Evolutionary conservation across 169 alveolate genomes (phyloP).

Genomic region (Babesia caballi): DNA sequence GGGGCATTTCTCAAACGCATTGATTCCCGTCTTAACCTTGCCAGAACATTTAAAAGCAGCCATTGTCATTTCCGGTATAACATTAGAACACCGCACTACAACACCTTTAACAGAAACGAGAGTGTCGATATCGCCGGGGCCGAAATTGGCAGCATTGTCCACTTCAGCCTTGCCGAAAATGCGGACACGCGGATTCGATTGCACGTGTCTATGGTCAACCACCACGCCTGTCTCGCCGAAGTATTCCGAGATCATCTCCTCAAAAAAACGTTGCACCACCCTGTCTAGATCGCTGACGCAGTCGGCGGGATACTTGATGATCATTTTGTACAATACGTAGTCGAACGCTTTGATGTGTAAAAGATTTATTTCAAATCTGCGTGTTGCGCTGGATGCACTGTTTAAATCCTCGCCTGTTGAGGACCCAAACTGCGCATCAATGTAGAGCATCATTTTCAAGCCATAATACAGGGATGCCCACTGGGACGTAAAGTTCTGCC

Average conservation of each 20-base stretch:
- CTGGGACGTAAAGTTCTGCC: slow-evolving; percentile 46
- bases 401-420: neutral
- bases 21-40: slow-evolving; percentile 75
- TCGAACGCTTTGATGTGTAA: slow-evolving; percentile 84
- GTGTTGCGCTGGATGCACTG: neutral
- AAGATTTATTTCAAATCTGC: slow-evolving; percentile 80
- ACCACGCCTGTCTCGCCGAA: slow-evolving; percentile 67
- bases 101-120: slow-evolving; percentile 94
- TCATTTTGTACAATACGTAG: slow-evolving; percentile 80
- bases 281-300: slow-evolving; percentile 90
- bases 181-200: slow-evolving; percentile 70
- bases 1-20: slow-evolving; percentile 80
- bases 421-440: slow-evolving; percentile 58
- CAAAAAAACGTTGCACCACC: slow-evolving; percentile 80
- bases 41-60: slow-evolving; percentile 95
- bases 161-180: slow-evolving; percentile 70
- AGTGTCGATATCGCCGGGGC: slow-evolving; percentile 80
- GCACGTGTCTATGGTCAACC: slow-evolving; percentile 56
- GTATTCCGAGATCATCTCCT: slow-evolving; percentile 71
- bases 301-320: slow-evolving; percentile 91
- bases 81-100: slow-evolving; percentile 92
- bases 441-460: slow-evolving; percentile 68
- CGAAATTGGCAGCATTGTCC: slow-evolving; percentile 72
- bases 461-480: slow-evolving; percentile 64
- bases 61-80: slow-evolving; percentile 97